A percentile compares a stretch with the other conserved stretches of the same genome.
These are phyloP conservation scores for Actinomucor elegans DNA, from an alignment of 371 early-diverging fungal genomes.

Conservation along the genomic window DNA sequence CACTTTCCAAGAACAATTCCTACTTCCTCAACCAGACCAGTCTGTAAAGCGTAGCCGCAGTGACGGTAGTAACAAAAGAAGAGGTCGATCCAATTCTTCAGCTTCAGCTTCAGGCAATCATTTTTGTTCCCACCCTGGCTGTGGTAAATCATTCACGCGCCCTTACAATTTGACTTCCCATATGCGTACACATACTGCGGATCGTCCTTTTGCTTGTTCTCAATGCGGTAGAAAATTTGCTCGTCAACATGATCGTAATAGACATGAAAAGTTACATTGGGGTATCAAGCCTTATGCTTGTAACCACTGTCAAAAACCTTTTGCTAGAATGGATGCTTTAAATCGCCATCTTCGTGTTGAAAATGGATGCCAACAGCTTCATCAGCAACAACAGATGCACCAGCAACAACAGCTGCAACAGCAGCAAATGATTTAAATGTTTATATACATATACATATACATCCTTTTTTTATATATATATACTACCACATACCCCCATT, in stretches of 20 bases:
- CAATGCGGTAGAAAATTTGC: conserved; percentile 53
- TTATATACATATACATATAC: too few species aligned
- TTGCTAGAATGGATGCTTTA: conserved; percentile 69
- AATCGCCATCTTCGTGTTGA: conserved; percentile 70
- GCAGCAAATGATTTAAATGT: too few species aligned
- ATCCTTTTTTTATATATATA: too few species aligned
- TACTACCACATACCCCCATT: too few species aligned
- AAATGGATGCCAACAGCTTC: conserved; percentile 44
- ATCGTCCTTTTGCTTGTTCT: conserved; percentile 64
- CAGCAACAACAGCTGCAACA: not conserved
- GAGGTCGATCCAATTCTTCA: conserved; percentile 15
- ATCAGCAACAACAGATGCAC: not conserved
- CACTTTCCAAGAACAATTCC: not conserved
- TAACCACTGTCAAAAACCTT: conserved; percentile 49
- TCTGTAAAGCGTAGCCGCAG: conserved; percentile 13
- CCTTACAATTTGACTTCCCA: conserved; percentile 80
- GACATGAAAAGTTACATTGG: conserved; percentile 60
- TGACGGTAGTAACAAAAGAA: conserved; percentile 1
- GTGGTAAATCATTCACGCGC: conserved; percentile 67
- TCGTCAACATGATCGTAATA: conserved; percentile 60
- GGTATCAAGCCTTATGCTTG: conserved; percentile 61
- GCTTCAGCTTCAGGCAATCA: conserved; percentile 5
- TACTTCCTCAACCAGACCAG: not conserved
- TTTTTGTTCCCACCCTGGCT: conserved; percentile 48
- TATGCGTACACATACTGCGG: conserved; percentile 85